Base-by-base conservation (phyloP, 129 eudicot genomes). In the Cynara cardunculus region DNA sequence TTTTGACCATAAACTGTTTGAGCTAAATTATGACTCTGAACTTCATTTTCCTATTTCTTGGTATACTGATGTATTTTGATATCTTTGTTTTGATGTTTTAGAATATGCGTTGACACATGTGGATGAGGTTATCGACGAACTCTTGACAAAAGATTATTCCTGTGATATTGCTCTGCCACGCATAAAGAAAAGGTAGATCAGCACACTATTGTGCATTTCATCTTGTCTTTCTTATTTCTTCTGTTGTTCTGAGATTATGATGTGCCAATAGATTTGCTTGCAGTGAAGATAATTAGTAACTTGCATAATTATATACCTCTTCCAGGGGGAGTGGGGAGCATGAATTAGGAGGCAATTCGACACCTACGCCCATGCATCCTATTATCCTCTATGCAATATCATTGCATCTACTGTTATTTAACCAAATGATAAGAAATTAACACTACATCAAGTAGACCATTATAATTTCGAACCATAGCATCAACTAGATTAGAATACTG, bases 101-200 rank as follows among this genome's bases (percentile, higher is more conserved):
- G 97, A 78, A n/a, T 92, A 83, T 77, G 11, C 85, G 24, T 81
- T 95, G 93, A 87, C 97, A 1, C 97, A 95, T 79, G 91, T 95
- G 88, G 99, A 95, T 80, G 97, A 92, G 91, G 89, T 88, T 76
- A 90, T 95, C 34, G 97, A 95, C 77, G 97, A 95, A 81, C 97
- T 95, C 73, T 59, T 95, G 87, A 92, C 99, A 1, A 90, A 85
- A 84, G 99, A 95, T 85, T 95, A 95, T 76, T 92, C 97, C 1
- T 95, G 97, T 71, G 97, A 95, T 71, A 89, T 95, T 80, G 97
- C 97, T 25, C 56, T 95, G 78, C 99, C 99, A 1, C 93, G 97
- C 14, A 85, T 95, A 80, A 92, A 95, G 89, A 95, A 95, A 84
- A 95, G 99, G 99, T 95, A 82, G 44, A 41, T 69, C 64, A 8